Evolutionary conservation across 179 eudicot species (phyloP).

Genomic region (Monotropa hypopitys): DNA sequence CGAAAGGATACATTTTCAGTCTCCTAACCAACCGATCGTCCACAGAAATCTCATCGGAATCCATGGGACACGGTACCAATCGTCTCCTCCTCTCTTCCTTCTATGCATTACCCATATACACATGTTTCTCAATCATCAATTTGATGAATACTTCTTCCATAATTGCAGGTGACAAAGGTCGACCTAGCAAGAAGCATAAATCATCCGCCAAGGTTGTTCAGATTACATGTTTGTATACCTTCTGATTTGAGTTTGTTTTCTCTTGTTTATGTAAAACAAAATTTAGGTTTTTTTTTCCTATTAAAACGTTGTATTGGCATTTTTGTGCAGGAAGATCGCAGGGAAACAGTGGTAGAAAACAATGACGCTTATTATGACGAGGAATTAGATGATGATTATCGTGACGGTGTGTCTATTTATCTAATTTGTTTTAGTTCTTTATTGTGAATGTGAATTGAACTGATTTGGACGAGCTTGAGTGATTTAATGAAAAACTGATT

Average conservation of each 20-base stretch:
- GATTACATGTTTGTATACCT: not conserved
- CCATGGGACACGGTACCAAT: conserved; percentile 3
- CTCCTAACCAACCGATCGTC: not conserved
- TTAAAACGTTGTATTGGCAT: no score
- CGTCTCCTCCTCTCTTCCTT: not conserved
- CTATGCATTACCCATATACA: not conserved
- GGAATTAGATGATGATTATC: not conserved
- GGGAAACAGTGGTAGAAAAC: not conserved
- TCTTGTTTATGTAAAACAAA: not conserved
- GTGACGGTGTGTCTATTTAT: not conserved
- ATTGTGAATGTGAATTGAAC: not conserved
- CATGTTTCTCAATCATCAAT: not conserved
- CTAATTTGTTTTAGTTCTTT: not conserved
- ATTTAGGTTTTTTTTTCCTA: not conserved
- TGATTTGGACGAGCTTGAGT: conserved; percentile 1
- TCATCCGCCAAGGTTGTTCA: conserved; percentile 9
- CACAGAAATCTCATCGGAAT: not conserved
- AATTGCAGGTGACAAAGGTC: conserved; percentile 11
- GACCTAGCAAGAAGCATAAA: conserved; percentile 11
- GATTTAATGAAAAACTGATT: conserved; percentile 10
- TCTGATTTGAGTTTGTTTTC: not conserved
- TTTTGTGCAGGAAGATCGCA: conserved; percentile 6
- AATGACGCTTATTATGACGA: not conserved
- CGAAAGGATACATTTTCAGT: no score
- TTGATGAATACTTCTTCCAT: not conserved